Evolutionary conservation across 108 stramenopile genomes (phyloP).

Genomic region (Cyclotella cryptica): DNA sequence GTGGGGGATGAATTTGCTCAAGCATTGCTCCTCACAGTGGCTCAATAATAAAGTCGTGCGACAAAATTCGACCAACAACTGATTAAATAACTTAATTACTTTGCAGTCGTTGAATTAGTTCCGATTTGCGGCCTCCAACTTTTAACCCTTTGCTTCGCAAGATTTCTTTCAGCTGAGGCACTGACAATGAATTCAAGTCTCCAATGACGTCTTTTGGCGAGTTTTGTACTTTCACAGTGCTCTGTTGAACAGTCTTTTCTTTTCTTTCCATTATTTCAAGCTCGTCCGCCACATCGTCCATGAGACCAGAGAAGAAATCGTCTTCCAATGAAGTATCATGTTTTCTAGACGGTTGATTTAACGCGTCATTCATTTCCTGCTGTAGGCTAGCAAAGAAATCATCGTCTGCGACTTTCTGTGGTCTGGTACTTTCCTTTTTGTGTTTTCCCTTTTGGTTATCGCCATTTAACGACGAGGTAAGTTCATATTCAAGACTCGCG

Average conservation of each 20-base stretch:
- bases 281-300: constrained; percentile 46
- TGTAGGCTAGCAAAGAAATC: constrained; percentile 80
- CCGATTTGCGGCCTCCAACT: constrained; percentile 86
- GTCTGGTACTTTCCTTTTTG: neutral
- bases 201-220: constrained; percentile 3
- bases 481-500: constrained; percentile 12
- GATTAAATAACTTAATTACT: neutral
- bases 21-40: too few relatives aligned
- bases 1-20: too few relatives aligned
- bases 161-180: constrained; percentile 81
- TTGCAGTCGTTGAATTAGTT: constrained; percentile 79
- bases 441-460: constrained; percentile 10
- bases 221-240: constrained; percentile 7
- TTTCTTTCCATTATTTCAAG: constrained; percentile 31
- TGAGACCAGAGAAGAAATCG: constrained; percentile 45
- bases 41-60: neutral
- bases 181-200: constrained; percentile 55
- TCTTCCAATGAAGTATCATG: constrained; percentile 20
- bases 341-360: constrained; percentile 4
- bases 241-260: neutral
- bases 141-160: constrained; percentile 73
- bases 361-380: constrained; percentile 51
- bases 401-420: constrained; percentile 44
- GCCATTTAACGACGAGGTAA: neutral
- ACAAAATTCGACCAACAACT: neutral